Evolutionary conservation across 2,329 filamentous ascomycete species (phyloP), one percentile per base, ranked within the genome.

Genomic region (Stagonosporopsis tanaceti): DNA sequence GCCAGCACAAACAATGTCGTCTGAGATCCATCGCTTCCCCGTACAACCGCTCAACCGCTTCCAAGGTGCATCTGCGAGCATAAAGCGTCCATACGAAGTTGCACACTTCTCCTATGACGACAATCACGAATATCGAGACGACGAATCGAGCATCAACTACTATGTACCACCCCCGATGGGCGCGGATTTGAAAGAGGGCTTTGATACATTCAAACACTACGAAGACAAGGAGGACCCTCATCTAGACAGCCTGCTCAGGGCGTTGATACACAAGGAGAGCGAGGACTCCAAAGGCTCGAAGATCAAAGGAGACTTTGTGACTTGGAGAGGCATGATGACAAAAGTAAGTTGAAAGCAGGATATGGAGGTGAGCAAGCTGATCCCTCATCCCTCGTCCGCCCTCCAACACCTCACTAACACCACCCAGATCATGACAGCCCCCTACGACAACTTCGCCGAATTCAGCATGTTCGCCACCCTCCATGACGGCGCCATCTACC

Each of bases 251-350:
- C 80, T 99, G 28, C 81, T 99, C 22, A 88, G 86, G 59, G 89
- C 93, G 1, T 86, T 99, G 42, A 81, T 87, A 46, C 84, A 85
- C 25, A 82, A 91, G 64, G 95, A 98, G 77, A 82, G 88, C 73
- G 82, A 87, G 63, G 86, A 84, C 0, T 50, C 50, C 15, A 30
- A 45, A 12, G 84, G 85, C 2, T 82, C 85, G 68, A 88, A 84
- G 70, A 87, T 89, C 30, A 88, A 93, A 60, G 89, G 90, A 2
- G 87, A 96, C 67, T 75, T 98, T 42, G 84, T 98, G 48, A 98
- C 94, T 1, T 99, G 94, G 94, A 84, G 95, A 69, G 95, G 95
- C 35, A 97, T 98, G 92, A 93, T 99, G 89, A 98, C 95, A 61
- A 99, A 97, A 84, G 92, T 93, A 73, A 50, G 67, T 70, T 65